These are phyloP conservation scores for Solanum verrucosum DNA, from an alignment of 257 asterid genomes.

Conservation along the genomic window DNA sequence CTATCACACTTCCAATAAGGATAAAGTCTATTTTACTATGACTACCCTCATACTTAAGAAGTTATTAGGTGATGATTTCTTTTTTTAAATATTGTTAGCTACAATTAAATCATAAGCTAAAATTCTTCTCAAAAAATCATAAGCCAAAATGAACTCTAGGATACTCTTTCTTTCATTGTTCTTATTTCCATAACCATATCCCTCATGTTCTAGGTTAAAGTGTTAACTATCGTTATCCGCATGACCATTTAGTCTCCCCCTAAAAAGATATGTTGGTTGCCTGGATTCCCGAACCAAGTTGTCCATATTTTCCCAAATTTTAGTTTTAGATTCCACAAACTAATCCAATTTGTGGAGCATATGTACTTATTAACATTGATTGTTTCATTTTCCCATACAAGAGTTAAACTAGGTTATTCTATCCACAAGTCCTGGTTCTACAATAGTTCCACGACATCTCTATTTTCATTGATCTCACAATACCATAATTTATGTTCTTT, in stretches of 20 bases:
- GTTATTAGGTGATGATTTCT: background rate
- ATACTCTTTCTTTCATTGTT: background rate
- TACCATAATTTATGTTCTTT: background rate
- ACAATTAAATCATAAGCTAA: background rate
- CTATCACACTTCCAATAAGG: background rate
- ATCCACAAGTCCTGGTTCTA: background rate
- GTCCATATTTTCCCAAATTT: background rate
- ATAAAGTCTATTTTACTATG: background rate
- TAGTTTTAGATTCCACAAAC: background rate
- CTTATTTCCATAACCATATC: background rate
- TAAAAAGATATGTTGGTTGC: background rate
- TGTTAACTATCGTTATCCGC: background rate
- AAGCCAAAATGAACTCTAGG: background rate
- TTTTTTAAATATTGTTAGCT: background rate
- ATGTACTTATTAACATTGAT: background rate
- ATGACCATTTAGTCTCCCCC: background rate
- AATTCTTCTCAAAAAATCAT: background rate
- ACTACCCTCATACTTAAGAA: background rate
- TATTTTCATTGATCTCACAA: background rate
- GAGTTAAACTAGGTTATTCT: background rate
- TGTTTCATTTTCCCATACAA: background rate
- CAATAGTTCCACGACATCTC: background rate
- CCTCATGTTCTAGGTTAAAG: background rate
- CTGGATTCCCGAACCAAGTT: background rate
- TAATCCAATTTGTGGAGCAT: background rate